These are phyloP conservation scores for Aspergillus ruber DNA, from an alignment of 2,329 filamentous ascomycete species.

Conservation along the genomic window DNA sequence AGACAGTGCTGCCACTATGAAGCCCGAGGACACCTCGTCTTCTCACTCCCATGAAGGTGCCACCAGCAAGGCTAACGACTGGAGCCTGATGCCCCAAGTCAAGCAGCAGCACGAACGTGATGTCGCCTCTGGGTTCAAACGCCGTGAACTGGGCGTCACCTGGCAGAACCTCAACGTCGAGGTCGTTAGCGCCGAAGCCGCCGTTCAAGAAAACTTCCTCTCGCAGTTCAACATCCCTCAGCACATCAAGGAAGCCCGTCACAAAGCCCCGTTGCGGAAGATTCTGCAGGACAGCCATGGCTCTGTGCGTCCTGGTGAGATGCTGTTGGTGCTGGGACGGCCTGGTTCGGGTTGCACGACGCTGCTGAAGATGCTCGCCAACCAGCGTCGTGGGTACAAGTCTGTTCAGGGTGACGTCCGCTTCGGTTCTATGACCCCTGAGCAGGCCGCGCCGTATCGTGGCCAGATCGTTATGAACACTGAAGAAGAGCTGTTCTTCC, in stretches of 20 bases:
- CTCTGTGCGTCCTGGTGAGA: constrained; percentile 65
- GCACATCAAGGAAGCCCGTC: constrained; percentile 47
- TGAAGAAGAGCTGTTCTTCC: constrained; percentile 49
- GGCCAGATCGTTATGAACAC: constrained; percentile 54
- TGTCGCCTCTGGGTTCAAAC: constrained; percentile 41
- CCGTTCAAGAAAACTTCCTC: constrained; percentile 59
- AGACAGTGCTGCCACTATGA: constrained; percentile 22
- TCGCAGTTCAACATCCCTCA: constrained; percentile 54
- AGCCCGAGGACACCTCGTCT: constrained; percentile 16
- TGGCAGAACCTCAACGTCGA: constrained; percentile 61
- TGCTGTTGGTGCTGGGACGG: constrained; percentile 63
- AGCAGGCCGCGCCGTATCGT: constrained; percentile 43
- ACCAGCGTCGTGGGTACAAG: constrained; percentile 55
- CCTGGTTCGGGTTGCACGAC: constrained; percentile 67
- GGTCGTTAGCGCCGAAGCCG: constrained; percentile 55
- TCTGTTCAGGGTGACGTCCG: constrained; percentile 53
- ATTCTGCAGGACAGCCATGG: constrained; percentile 62
- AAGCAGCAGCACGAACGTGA: constrained; percentile 40
- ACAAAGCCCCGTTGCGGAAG: constrained; percentile 55
- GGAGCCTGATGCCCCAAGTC: constrained; percentile 46
- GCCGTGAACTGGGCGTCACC: constrained; percentile 54
- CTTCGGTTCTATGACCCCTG: constrained; percentile 44
- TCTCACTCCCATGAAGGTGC: constrained; percentile 6
- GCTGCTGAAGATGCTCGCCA: constrained; percentile 62
- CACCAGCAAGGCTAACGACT: constrained; percentile 36